Base-by-base conservation (phyloP, 139 green algal genomes). In the Chlorella ohadii region DNA sequence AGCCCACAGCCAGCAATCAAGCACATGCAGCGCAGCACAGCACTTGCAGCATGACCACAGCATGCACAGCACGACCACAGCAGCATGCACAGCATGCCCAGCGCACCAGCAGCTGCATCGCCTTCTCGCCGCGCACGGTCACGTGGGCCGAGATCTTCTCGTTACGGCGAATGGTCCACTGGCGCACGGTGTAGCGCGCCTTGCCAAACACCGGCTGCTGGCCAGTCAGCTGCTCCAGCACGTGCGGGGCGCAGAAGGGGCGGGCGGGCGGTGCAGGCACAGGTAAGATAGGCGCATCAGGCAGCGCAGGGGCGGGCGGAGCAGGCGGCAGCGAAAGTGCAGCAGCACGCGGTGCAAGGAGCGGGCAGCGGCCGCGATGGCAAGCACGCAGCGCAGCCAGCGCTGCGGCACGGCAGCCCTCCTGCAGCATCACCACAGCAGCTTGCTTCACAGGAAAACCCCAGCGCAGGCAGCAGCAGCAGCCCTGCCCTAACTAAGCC, bases 151-250 rank as follows among this genome's bases (percentile, higher is more conserved):
- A 95, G 88, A 99, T 99, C 92, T 99, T 99, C 93, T 99, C 97
- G 73, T 99, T 99, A 94, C 97, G 93, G 67, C 97, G 95, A 85
- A 99, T 99, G 82, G 90, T 90, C 91, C 99, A 99, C 57, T 93
- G 95, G 68, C 97, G 96, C 83, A 99, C 97, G 61, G 97, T 99
- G 95, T 98, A 99, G 63, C 97, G 90, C 13, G 97, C 97, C 90
- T 98, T 99, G 84, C 97, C 96, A 84, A 97, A 99, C 72, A 99
- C 93, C 78, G 97, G 97, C 89, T 96, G 90, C 94, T 99, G 97
- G 47, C 97, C 98, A 55, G 97, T 99, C 70, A 99, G 95, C 94
- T 99, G 97, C 92, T 99, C 97, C 89, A 99, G 90, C 88, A 99
- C 97, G 96, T 99, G 90, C 56, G 44, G 15, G 7, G 13, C 22